Evolutionary conservation across 2,329 filamentous ascomycete genomes (phyloP), one percentile per base, ranked within the genome.

Genomic region (Rhynchosporium secalis): DNA sequence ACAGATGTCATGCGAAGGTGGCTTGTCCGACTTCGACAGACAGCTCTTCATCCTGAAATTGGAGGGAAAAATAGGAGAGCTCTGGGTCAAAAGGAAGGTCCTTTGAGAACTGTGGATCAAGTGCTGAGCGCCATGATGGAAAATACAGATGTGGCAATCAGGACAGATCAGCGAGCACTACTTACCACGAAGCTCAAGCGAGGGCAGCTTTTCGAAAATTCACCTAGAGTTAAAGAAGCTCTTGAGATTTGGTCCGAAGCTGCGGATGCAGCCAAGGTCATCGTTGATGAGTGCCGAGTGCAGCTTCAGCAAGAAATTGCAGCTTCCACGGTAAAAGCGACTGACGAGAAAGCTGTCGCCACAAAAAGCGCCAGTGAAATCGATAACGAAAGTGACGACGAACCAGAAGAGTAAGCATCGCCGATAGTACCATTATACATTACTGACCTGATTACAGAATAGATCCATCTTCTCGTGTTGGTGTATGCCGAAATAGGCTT

Each of bases 61-160:
- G 89, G 89, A 20, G 81, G 81, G 9, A 83, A 83, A 38, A 89
- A 88, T 67, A 81, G 88, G 13, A 83, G 82, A 65, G 82, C 84
- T 0, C 76, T 91, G 5, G 88, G 88, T 1, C 81, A 83, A 49
- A 85, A 81, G 55, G 81, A 80, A 58, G 86, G 84, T 0, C 88
- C 91, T 0, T 80, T 97, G 66, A 83, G 90, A 12, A 96, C 93
- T 0, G 88, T 96, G 1, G 84, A 87, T 20, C 91, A 98, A 74
- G 94, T 98, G 1, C 79, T 99, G 10, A 88, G 92, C 66, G 86
- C 88, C 4, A 97, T 99, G 94, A 88, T 97, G 62, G 92, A 96
- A 60, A 87, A 94, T 71, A 92, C 89, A 48, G 90, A 94, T 62
- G 79, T 79, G 5, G 73, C 77, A 0, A 83, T 94, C 61, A 84